A percentile compares a stretch with the other conserved stretches of the same genome.
phyloP scores from a whole-genome alignment of 1,284 basidiomycete genomes.

The Austroboletus sp. region DNA sequence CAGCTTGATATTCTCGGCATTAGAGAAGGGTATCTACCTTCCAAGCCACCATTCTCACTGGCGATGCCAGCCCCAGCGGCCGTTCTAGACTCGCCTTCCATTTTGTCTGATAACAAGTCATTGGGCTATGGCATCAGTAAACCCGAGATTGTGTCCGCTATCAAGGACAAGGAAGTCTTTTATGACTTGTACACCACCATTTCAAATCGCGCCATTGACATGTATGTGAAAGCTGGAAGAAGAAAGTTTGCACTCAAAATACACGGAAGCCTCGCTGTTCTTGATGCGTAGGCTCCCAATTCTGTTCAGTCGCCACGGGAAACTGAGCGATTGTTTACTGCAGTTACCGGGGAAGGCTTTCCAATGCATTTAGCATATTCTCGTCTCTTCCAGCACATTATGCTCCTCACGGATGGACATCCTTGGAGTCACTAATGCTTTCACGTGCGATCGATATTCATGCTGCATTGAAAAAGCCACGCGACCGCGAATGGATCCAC shows the following conservation, averaged over 20 bases:
- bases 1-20: slow-evolving; percentile 83
- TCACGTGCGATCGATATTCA: slow-evolving; percentile 64
- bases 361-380: slow-evolving; percentile 61
- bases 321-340: slow-evolving; percentile 11
- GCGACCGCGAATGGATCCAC: slow-evolving; percentile 69
- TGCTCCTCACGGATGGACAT: slow-evolving; percentile 69
- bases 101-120: slow-evolving; percentile 24
- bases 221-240: slow-evolving; percentile 74
- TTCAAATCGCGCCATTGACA: slow-evolving; percentile 76
- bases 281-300: slow-evolving; percentile 64
- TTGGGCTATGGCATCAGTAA: slow-evolving; percentile 49
- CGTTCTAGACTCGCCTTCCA: slow-evolving; percentile 10
- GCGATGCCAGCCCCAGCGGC: slow-evolving; percentile 23
- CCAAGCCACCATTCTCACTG: slow-evolving; percentile 64
- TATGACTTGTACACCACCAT: slow-evolving; percentile 67
- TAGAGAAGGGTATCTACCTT: slow-evolving; percentile 63
- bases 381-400: slow-evolving; percentile 77
- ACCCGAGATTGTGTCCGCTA: slow-evolving; percentile 55
- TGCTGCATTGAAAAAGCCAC: slow-evolving; percentile 44
- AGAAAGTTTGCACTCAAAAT: slow-evolving; percentile 79
- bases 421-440: slow-evolving; percentile 70
- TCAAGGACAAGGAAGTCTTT: slow-evolving; percentile 56
- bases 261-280: slow-evolving; percentile 76
- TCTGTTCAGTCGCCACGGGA: slow-evolving; percentile 7
- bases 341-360: slow-evolving; percentile 62